Base-by-base conservation (phyloP, 345 rosid species). In the Pelargonium nanum region DNA sequence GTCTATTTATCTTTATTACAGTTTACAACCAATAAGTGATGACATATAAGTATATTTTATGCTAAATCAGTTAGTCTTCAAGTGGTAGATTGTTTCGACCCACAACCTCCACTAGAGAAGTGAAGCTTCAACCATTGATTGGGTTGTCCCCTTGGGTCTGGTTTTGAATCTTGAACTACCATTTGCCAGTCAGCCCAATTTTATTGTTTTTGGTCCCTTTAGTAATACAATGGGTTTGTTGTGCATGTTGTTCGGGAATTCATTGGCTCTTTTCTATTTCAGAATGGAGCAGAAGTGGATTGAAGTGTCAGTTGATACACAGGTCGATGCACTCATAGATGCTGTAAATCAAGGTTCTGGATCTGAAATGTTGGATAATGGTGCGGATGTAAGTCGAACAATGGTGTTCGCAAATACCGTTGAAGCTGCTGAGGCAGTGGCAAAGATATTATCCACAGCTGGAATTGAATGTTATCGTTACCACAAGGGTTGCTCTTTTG, bases 391-490 rank as follows among this genome's bases (percentile, higher is more conserved):
- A 67, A 75, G 71, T 62, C 80, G 97, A 68, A 93, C 97, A 0
- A 93, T 89, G 96, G 94, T 89, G 64, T 93, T 93, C 76, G 91
- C 91, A 59, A 93, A 93, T 63, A 89, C 97, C 12, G 94, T 87
- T 10, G 96, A 87, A 68, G 95, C 89, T 12, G 97, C 80, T 70
- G 87, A 89, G 77, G 95, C 91, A 59, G 94, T 89, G 53, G 83
- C 82, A 4, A 85, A 80, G 65, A 78, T 93, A 72, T 71, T 93
- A 59, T 81, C 81, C 72, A 74, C 77, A 81, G 94, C 87, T 65
- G 91, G 81, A 54, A 81, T 92, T 66, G 80, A 75, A 32, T 87
- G 97, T 70, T 83, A 74, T 60, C 74, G 89, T 65, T 92, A 87
- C 70, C 96, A 92, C 65, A 92, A 87, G 84, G 88, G 80, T 63